Evolutionary conservation across 495 filamentous ascomycete species (phyloP), one percentile per base, ranked within the genome.

Genomic region (Daldinia bambusicola): DNA sequence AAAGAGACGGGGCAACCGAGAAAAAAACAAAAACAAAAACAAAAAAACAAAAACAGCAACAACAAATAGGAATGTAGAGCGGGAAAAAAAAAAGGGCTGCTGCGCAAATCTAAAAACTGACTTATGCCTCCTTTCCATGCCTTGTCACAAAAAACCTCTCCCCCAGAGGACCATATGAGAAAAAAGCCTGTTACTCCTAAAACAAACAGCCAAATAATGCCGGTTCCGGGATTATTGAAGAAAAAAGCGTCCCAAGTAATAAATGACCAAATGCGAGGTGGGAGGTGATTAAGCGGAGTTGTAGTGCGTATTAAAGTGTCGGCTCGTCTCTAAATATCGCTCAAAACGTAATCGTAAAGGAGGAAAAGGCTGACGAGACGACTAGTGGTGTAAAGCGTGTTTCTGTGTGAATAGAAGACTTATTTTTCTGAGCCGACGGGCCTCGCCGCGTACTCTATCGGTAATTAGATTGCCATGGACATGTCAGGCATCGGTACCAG

Each of bases 201-300:
- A 26, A 68, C 50, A 59, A 74, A 75, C 66, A 71, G 66, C 75
- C 67, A 67, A 66, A 67, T 55, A 51, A 77, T 77, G 75, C 75
- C 61, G 41, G 63, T 48, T 61, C 70, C 70, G 48, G 63, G 63
- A 70, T 72, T 64, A 64, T 72, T 31, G 62, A 64, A 68, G 14
- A 36, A 36, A 36, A 56, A 58, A 55, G 30, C 52, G 32, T 64
- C 62, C 43, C 43, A 48, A 48, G 45, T 41, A 16, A 34, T 64
- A 53, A 61, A 66, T 60, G 53, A 71, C 59, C 53, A 61, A 66
- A 26, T 26, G 26, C 26, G 26, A 26, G 26, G 26, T 69, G 63
- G 37, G 16, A 61, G 51, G 40, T 51, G 65, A 73, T 73, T 73
- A 73, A 69, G 61, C 43, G 59, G 69, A 45, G 69, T 57, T 57